Percentiles rank a stretch among this genome's conserved stretches.
These are phyloP conservation scores for Chlorella sorokiniana DNA, from an alignment of 139 green algal species.

Conservation along the genomic window DNA sequence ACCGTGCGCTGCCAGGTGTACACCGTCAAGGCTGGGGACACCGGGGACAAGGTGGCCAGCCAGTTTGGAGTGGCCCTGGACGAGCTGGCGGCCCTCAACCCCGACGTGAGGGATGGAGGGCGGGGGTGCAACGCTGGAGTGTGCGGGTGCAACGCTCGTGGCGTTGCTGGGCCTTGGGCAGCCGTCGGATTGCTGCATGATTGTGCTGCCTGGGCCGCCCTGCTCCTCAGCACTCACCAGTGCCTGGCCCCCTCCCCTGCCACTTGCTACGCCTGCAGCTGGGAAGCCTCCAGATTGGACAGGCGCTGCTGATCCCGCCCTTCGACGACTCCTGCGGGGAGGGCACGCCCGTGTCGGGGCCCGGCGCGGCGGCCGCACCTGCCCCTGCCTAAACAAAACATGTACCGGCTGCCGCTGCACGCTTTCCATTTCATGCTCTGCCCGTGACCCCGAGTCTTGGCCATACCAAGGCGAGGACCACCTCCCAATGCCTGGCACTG, in stretches of 20 bases:
- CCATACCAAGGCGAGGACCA: too few species aligned
- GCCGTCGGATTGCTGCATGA: background rate
- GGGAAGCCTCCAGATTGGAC: slow-evolving; percentile 8
- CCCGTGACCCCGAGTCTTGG: too few species aligned
- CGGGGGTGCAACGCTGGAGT: too few species aligned
- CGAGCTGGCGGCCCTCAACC: slow-evolving; percentile 32
- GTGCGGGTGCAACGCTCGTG: background rate
- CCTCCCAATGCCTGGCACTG: too few species aligned
- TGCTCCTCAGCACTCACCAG: background rate
- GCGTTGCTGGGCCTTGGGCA: background rate
- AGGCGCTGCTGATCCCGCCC: slow-evolving; percentile 37
- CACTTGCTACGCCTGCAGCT: background rate
- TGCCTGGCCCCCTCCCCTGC: background rate
- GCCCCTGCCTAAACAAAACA: background rate
- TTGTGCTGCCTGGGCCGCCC: background rate
- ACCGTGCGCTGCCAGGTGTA: slow-evolving; percentile 28
- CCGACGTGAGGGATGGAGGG: slow-evolving; percentile 4
- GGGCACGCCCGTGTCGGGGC: background rate
- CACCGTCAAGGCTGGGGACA: slow-evolving; percentile 31
- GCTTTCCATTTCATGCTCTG: too few species aligned
- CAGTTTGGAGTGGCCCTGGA: slow-evolving; percentile 20
- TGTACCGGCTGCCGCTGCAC: too few species aligned
- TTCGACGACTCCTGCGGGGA: slow-evolving; percentile 26
- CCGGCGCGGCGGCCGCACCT: background rate
- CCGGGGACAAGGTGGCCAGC: background rate